Evolutionary conservation across 306 rosid species (phyloP), one percentile per base, ranked within the genome.

Genomic region (Cicer cuneatum): DNA sequence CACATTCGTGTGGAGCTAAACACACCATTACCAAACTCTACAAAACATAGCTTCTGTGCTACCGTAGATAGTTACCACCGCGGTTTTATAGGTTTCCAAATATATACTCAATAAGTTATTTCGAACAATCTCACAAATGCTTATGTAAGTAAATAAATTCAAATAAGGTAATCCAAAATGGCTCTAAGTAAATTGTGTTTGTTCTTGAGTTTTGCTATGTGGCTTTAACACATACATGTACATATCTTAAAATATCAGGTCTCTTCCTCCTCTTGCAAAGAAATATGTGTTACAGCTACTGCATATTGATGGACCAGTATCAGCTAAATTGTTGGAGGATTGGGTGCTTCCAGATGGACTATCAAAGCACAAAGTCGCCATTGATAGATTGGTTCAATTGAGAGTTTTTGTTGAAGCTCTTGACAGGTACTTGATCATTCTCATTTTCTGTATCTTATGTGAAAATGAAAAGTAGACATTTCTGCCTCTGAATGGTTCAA

Each of bases 291-390:
- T 94, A 58, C 98, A 94, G 79, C 80, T 88, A 82, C 76, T 94
- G 21, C 90, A 82, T 73, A 74, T 90, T 75, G 96, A 91, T 68
- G 81, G 48, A 73, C 80, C 87, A 1, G 89, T 94, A 49, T 43
- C 85, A 10, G 90, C 93, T 78, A 91, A 88, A 75, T 82, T 92
- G 37, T 84, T 94, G 88, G 88, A 85, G 83, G 97, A 90, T 81
- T 91, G 98, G 98, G 95, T 94, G 81, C 89, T 94, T 60, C 84
- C 93, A 0, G 98, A 91, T 85, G 97, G 97, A 49, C 75, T 52
- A 67, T 88, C 98, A 1, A 94, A 94, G 83, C 92, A 91, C 80
- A 87, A 78, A 84, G 97, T 94, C 38, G 83, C 98, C 5, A 48
- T 91, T 81, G 98, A 94, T 88, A 87, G 96, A 70, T 85, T 94